Evolutionary conservation across 345 rosid species (phyloP).

Genomic region (Diplotaxis tenuifolia): DNA sequence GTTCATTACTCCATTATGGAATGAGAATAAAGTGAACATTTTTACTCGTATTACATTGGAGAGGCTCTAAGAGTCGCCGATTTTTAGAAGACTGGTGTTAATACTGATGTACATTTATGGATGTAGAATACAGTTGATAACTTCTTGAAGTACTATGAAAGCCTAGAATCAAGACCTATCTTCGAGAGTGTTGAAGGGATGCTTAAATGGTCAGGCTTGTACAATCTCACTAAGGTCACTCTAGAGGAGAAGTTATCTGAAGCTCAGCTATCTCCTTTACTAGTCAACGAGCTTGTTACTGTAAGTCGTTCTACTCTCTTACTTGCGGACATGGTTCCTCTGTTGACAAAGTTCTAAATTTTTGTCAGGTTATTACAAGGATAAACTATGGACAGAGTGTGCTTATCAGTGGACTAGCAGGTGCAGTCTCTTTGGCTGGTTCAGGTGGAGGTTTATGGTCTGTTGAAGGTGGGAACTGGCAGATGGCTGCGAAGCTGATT

Average conservation of each 20-base stretch:
- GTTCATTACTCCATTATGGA: too few species aligned
- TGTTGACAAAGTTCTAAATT: not conserved
- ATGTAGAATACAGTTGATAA: conserved; percentile 56
- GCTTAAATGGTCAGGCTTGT: conserved; percentile 87
- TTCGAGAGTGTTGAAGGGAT: conserved; percentile 80
- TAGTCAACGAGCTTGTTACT: conserved; percentile 69
- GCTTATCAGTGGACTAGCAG: conserved; percentile 84
- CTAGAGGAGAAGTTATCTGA: conserved; percentile 56
- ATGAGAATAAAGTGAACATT: too few species aligned
- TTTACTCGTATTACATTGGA: too few species aligned
- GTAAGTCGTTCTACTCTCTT: conserved; percentile 42
- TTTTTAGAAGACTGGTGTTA: not conserved
- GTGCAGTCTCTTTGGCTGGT: conserved; percentile 96
- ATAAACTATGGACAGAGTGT: conserved; percentile 91
- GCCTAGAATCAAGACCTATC: conserved; percentile 59
- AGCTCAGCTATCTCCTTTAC: conserved; percentile 49
- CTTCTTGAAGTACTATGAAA: conserved; percentile 77
- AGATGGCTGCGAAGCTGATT: conserved; percentile 82
- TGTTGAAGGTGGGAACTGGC: conserved; percentile 92
- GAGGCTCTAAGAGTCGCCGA: too few species aligned
- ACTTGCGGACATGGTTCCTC: not conserved
- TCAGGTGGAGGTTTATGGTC: conserved; percentile 89
- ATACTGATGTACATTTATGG: conserved; percentile 8
- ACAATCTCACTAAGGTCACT: conserved; percentile 60
- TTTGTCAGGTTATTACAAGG: conserved; percentile 74